Conservation (phyloP, 768 basidiomycete genomes). For the Candolleomyces efflorescens region DNA sequence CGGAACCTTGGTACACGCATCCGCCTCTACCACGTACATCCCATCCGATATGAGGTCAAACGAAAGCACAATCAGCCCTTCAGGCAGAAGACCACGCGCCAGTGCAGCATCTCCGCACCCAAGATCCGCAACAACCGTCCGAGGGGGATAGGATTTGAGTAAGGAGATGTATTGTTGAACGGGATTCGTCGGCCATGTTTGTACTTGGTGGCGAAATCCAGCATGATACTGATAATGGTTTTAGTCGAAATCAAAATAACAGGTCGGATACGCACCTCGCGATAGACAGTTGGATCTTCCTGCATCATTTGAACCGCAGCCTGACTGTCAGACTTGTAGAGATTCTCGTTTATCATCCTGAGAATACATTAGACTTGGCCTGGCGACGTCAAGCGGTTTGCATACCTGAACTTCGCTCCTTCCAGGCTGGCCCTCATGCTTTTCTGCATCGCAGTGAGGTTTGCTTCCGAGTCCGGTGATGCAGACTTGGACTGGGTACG, state of each 20-base stretch:
- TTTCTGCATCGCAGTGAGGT: slow-evolving; percentile 70
- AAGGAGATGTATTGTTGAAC: slow-evolving; percentile 72
- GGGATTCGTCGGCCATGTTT: slow-evolving; percentile 92
- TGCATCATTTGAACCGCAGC: slow-evolving; percentile 80
- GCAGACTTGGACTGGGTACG: slow-evolving; percentile 11
- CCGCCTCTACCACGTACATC: slow-evolving; percentile 82
- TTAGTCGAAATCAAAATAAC: background rate
- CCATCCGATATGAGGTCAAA: slow-evolving; percentile 78
- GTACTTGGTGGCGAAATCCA: slow-evolving; percentile 89
- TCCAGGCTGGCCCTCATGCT: slow-evolving; percentile 76
- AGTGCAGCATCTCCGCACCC: slow-evolving; percentile 95
- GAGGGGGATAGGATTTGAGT: slow-evolving; percentile 59
- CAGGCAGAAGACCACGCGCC: slow-evolving; percentile 66
- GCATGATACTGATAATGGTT: slow-evolving; percentile 67
- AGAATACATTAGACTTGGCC: background rate
- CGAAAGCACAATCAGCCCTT: slow-evolving; percentile 66
- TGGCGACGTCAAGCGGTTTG: background rate
- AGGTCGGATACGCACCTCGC: slow-evolving; percentile 54
- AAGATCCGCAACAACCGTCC: slow-evolving; percentile 83
- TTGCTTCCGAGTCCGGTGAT: background rate
- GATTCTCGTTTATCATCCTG: slow-evolving; percentile 87
- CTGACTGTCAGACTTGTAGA: slow-evolving; percentile 83
- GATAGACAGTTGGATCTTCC: slow-evolving; percentile 73
- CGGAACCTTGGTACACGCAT: slow-evolving; percentile 77
- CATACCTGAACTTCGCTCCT: slow-evolving; percentile 84